These are phyloP conservation scores for Cymbidium sinense DNA, from an alignment of 106 monocot species.

Conservation along the genomic window DNA sequence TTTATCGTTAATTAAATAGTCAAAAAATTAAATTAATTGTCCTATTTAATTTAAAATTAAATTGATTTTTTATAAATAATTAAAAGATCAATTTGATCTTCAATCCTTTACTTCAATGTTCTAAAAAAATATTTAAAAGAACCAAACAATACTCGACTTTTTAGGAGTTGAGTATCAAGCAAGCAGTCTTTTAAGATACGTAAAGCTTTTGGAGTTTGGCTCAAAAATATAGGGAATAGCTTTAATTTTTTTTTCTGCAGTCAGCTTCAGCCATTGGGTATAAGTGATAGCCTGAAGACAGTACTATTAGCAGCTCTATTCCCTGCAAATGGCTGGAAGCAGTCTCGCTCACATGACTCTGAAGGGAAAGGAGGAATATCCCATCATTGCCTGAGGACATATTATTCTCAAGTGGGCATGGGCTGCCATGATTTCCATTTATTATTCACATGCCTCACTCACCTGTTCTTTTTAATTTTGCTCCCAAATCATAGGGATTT, in stretches of 20 bases:
- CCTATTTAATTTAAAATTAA: too few species aligned
- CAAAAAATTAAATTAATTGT: too few species aligned
- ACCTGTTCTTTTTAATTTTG: background rate
- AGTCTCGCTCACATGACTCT: background rate
- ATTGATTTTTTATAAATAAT: too few species aligned
- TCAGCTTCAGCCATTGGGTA: background rate
- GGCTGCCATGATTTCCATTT: constrained; percentile 1
- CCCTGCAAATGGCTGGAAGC: background rate
- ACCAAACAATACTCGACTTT: too few species aligned
- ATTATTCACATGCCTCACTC: background rate
- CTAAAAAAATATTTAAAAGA: too few species aligned
- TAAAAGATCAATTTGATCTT: too few species aligned
- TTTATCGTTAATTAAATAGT: too few species aligned
- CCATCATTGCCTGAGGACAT: background rate
- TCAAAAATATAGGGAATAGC: background rate
- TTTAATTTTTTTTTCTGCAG: background rate
- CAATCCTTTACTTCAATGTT: too few species aligned
- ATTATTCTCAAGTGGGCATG: constrained; percentile 2
- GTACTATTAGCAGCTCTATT: background rate
- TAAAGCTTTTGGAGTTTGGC: background rate
- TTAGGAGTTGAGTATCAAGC: too few species aligned
- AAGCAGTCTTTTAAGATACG: too few species aligned
- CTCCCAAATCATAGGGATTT: background rate
- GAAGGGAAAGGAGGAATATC: background rate
- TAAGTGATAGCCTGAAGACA: background rate